Evolutionary conservation across 805 yeast genomes (phyloP).

Genomic region (Schizosaccharomyces japonicus): DNA sequence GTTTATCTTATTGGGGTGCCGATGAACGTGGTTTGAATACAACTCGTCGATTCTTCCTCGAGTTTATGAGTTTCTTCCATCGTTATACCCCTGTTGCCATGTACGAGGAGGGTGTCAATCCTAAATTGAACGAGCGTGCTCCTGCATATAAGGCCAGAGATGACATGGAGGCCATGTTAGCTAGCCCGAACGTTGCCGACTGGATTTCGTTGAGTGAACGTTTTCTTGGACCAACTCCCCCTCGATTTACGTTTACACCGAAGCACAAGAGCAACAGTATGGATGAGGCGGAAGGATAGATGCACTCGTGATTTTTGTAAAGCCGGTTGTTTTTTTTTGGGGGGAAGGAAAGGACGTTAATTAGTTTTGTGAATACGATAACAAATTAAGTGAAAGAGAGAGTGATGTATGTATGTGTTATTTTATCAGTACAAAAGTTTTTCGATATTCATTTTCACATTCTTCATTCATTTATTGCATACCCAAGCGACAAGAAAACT

Average conservation of each 20-base stretch:
- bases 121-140: slow-evolving; percentile 78
- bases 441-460: too few relatives aligned
- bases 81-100: slow-evolving; percentile 87
- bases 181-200: slow-evolving; percentile 62
- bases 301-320: background rate
- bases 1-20: slow-evolving; percentile 92
- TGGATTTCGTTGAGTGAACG: slow-evolving; percentile 91
- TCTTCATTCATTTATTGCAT: too few relatives aligned
- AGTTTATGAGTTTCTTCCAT: slow-evolving; percentile 79
- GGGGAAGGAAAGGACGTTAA: too few relatives aligned
- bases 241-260: slow-evolving; percentile 56
- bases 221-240: slow-evolving; percentile 74
- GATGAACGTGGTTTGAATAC: slow-evolving; percentile 82
- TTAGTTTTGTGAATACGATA: too few relatives aligned
- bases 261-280: slow-evolving; percentile 86
- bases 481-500: too few relatives aligned
- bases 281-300: slow-evolving; percentile 8
- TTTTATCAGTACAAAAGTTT: too few relatives aligned
- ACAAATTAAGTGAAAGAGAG: too few relatives aligned
- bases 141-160: slow-evolving; percentile 81
- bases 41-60: slow-evolving; percentile 79
- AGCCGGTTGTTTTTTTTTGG: too few relatives aligned
- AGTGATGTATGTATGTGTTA: too few relatives aligned
- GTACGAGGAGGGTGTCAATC: slow-evolving; percentile 59
- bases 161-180: slow-evolving; percentile 75